phyloP scores from a whole-genome alignment of 305 asterid species.

The Fraxinus angustifolia region DNA sequence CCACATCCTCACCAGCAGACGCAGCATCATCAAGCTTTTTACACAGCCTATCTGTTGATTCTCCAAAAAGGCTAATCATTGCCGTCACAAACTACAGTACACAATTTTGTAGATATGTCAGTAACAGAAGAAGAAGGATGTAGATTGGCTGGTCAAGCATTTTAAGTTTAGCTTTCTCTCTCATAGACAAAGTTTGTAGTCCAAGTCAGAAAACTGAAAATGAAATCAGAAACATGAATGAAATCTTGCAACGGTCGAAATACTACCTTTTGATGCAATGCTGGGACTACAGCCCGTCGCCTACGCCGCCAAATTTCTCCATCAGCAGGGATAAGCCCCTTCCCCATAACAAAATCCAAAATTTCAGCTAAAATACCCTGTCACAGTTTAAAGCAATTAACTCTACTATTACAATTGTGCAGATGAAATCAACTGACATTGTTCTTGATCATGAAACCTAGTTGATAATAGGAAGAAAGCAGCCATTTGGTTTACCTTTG shows the following conservation, averaged over 20 bases:
- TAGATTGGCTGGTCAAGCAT: neutral
- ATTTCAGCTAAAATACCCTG: constrained; percentile 98
- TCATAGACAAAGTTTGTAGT: neutral
- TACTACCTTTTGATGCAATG: constrained; percentile 85
- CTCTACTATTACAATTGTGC: neutral
- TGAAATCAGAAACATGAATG: neutral
- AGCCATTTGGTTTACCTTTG: constrained; percentile 58
- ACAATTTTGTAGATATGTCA: constrained; percentile 18
- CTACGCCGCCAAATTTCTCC: constrained; percentile 97
- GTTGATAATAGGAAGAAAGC: constrained; percentile 6
- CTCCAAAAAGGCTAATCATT: constrained; percentile 83
- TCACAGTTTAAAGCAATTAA: constrained; percentile 7
- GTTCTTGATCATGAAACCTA: constrained; percentile 8
- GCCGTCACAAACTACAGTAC: constrained; percentile 78
- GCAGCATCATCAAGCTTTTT: constrained; percentile 83
- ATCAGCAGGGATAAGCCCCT: constrained; percentile 99
- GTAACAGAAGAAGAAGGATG: constrained; percentile 1
- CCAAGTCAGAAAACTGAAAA: neutral
- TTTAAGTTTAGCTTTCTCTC: neutral
- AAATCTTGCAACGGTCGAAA: neutral
- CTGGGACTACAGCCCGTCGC: constrained; percentile 93
- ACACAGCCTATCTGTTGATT: constrained; percentile 86
- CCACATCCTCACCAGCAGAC: constrained; percentile 87
- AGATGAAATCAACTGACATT: constrained; percentile 10
- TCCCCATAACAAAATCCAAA: constrained; percentile 96